Percentiles rank a stretch among this genome's conserved stretches.
These are phyloP conservation scores for Vitis rupestris DNA, from an alignment of 164 flowering plant genomes.

Conservation along the genomic window DNA sequence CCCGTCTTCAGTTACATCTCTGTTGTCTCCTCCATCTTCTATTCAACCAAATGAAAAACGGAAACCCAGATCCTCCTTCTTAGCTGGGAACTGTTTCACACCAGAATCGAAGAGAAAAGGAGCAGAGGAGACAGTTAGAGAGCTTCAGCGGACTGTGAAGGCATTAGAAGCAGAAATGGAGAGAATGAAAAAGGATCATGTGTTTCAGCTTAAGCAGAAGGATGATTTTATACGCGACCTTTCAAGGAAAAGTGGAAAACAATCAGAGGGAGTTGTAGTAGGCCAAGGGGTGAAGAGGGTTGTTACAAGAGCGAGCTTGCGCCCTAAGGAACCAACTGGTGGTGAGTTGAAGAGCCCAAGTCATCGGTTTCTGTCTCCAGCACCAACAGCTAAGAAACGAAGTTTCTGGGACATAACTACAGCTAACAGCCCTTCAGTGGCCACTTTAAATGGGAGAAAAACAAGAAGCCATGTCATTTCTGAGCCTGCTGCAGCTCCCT, in stretches of 20 bases:
- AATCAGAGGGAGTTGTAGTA: slow-evolving; percentile 19
- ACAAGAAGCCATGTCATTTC: slow-evolving; percentile 66
- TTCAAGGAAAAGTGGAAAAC: slow-evolving; percentile 37
- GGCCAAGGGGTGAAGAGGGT: slow-evolving; percentile 33
- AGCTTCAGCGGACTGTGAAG: slow-evolving; percentile 48
- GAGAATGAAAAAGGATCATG: slow-evolving; percentile 68
- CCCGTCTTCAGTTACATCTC: slow-evolving; percentile 56
- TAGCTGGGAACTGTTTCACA: slow-evolving; percentile 59
- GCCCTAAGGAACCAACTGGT: slow-evolving; percentile 37
- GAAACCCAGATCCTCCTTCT: slow-evolving; percentile 45
- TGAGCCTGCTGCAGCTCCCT: slow-evolving; percentile 60
- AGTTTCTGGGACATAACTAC: slow-evolving; percentile 91
- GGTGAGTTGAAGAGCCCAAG: slow-evolving; percentile 72
- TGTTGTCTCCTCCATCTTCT: slow-evolving; percentile 55
- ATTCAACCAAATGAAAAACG: slow-evolving; percentile 45
- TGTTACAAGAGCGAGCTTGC: slow-evolving; percentile 58
- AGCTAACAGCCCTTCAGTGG: slow-evolving; percentile 74
- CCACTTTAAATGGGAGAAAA: slow-evolving; percentile 60
- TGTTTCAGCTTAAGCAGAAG: slow-evolving; percentile 63
- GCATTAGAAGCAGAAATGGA: slow-evolving; percentile 64
- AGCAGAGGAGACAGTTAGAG: slow-evolving; percentile 45
- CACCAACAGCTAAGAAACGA: slow-evolving; percentile 75
- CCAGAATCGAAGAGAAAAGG: slow-evolving; percentile 60
- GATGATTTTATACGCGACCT: slow-evolving; percentile 66
- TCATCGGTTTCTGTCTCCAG: slow-evolving; percentile 69